phyloP scores from a whole-genome alignment of 2,329 filamentous ascomycete genomes.

The Nannizziopsis arthrosporioides region DNA sequence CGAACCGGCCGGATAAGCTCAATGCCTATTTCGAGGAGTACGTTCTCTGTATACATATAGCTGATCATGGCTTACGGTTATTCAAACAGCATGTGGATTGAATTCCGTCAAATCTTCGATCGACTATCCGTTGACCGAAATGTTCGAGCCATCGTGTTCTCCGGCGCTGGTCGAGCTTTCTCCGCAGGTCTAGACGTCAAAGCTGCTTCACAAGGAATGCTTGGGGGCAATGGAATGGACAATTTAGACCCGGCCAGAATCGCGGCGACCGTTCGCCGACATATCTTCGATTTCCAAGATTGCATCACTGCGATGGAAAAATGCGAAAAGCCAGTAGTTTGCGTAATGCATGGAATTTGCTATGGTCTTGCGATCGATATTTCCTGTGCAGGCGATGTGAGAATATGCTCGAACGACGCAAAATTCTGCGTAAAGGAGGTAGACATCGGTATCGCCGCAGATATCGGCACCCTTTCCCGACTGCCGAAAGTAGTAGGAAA shows the following conservation, averaged over 20 bases:
- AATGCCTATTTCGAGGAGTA: conserved; percentile 70
- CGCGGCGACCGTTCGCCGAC: conserved; percentile 50
- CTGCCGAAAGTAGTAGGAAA: conserved; percentile 38
- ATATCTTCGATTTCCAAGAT: conserved; percentile 69
- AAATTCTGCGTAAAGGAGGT: conserved; percentile 39
- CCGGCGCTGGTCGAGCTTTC: conserved; percentile 74
- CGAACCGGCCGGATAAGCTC: conserved; percentile 74
- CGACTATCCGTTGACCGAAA: conserved; percentile 59
- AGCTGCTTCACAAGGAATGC: conserved; percentile 47
- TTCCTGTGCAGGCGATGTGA: conserved; percentile 33
- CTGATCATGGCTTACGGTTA: not conserved
- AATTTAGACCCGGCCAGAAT: conserved; percentile 51
- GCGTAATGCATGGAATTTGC: conserved; percentile 64
- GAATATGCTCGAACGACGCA: conserved; percentile 28
- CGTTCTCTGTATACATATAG: conserved; percentile 16
- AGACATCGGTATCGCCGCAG: conserved; percentile 40
- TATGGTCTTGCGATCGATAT: conserved; percentile 67
- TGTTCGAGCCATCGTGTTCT: conserved; percentile 66
- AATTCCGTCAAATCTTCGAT: conserved; percentile 61
- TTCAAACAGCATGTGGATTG: conserved; percentile 61
- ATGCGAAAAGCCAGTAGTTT: conserved; percentile 87
- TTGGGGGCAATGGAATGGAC: conserved; percentile 29
- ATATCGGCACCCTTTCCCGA: conserved; percentile 38
- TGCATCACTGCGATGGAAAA: conserved; percentile 65
- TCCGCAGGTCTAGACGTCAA: conserved; percentile 75